Evolutionary conservation across 1,139 yeast genomes (phyloP), one percentile per base, ranked within the genome.

Genomic region (Zygoascus hellenicus): DNA sequence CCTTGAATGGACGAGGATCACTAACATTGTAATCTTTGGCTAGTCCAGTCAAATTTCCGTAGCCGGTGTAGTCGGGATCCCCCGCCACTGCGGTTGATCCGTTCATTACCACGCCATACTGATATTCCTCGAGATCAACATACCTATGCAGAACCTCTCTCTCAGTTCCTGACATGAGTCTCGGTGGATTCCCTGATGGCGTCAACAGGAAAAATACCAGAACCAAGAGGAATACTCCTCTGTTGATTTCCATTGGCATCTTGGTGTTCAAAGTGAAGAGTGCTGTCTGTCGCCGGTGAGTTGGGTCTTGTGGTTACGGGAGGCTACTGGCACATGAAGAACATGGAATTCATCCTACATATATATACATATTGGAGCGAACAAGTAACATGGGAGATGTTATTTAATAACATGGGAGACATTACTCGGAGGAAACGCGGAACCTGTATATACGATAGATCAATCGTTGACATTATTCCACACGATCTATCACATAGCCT

Each of bases 1-100:
- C 49, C 4, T 31, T 28, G 13, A 11, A 43, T 80, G 65, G 58
- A 70, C 72, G 52, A 7, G 50, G 47, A 2, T 52, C 52, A 13
- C 49, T 49, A 2, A 31, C 48, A 1, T 60, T 55, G 42, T 59
- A 57, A 6, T 49, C 48, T 10, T 38, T 37, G 2, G 38, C 34
- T 16, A 82, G 76, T 7, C 96, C 96, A 0, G 95, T 84, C 9
- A 87, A 63, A 57, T 85, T 83, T 0, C 84, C 85, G 61, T 82
- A 83, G 7, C 88, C 88, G 3, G 65, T 53, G 14, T 60, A 51
- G 60, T 75, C 81, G 1, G 74, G 69, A 35, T 78, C 68, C 3
- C 40, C 40, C 14, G 39, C 34, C 16, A 29, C 17, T 15, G 29
- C 33, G 14, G 7, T 34, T 5, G 45, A 26, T 3, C 29, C 29